phyloP scores from a whole-genome alignment of 2,329 filamentous ascomycete species.

The Epicoccum sorghinum region DNA sequence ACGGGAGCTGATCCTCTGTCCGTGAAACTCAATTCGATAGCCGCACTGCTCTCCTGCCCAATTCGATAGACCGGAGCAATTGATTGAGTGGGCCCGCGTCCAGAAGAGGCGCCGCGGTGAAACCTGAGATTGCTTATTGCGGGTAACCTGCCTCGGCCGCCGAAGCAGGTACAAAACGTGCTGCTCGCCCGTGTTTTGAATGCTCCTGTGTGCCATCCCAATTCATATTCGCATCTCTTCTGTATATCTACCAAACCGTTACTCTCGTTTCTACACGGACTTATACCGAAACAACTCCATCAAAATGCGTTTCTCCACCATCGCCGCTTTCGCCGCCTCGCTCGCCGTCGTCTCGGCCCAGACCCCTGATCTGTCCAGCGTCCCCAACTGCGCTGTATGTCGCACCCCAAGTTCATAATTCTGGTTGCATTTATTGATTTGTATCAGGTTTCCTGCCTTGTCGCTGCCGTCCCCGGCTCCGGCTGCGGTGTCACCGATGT shows the following conservation, averaged over 20 bases:
- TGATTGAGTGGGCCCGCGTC: constrained; percentile 1
- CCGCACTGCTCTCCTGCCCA: constrained; percentile 3
- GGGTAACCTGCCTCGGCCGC: constrained; percentile 3
- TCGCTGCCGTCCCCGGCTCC: constrained; percentile 53
- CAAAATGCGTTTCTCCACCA: constrained; percentile 42
- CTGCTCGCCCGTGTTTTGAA: neutral
- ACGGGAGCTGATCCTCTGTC: neutral
- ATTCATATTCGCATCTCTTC: constrained; percentile 3
- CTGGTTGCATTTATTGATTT: neutral
- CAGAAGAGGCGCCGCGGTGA: constrained; percentile 8
- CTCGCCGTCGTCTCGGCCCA: constrained; percentile 37
- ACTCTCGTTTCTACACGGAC: constrained; percentile 9
- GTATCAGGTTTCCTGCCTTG: constrained; percentile 55
- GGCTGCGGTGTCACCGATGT: constrained; percentile 56
- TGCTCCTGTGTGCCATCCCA: neutral
- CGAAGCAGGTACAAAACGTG: constrained; percentile 16
- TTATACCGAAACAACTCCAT: constrained; percentile 4
- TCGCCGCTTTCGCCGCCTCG: constrained; percentile 35
- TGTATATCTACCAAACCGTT: neutral
- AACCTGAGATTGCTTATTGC: constrained; percentile 8
- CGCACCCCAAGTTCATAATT: neutral
- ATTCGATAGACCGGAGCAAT: constrained; percentile 10
- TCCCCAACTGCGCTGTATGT: constrained; percentile 47
- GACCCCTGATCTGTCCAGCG: constrained; percentile 22
- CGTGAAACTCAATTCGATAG: constrained; percentile 14